A percentile compares a stretch with the other conserved stretches of the same genome.
phyloP scores from a whole-genome alignment of 352 stramenopile species.

The Globisporangium yorkense region DNA sequence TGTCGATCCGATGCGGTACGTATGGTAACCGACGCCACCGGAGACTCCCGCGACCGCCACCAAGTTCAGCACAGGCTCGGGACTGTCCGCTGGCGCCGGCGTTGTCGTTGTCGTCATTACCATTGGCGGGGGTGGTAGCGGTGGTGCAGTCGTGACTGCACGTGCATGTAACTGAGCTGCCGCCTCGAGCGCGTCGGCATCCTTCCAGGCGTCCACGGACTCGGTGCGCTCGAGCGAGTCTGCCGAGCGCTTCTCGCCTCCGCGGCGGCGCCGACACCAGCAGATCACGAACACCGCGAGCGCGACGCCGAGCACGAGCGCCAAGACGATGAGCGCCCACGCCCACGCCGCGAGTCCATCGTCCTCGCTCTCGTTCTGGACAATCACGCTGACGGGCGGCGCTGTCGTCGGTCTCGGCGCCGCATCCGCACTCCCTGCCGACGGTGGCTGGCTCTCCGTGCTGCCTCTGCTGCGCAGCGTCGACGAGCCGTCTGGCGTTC shows the following conservation, averaged over 20 bases:
- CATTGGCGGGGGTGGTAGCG: no score
- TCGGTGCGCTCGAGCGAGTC: conserved; percentile 20
- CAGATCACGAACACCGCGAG: conserved; percentile 35
- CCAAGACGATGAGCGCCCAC: conserved; percentile 30
- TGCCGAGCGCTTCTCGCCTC: conserved; percentile 19
- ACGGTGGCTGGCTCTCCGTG: neutral
- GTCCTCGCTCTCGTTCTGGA: conserved; percentile 7
- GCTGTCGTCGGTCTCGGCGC: neutral
- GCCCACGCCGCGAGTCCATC: conserved; percentile 24
- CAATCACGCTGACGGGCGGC: neutral
- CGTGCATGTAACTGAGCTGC: conserved; percentile 10
- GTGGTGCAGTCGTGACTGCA: no score
- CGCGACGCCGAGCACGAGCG: conserved; percentile 22
- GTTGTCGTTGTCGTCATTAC: no score
- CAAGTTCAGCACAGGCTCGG: conserved; percentile 15
- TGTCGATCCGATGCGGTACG: conserved; percentile 25
- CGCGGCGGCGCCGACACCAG: conserved; percentile 45
- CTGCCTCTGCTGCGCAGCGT: neutral
- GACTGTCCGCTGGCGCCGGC: no score
- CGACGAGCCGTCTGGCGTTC: conserved; percentile 6
- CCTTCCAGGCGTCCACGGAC: conserved; percentile 19
- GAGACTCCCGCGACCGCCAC: conserved; percentile 41
- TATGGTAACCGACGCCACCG: conserved; percentile 33
- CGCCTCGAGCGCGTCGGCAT: conserved; percentile 13
- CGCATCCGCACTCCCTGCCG: neutral